These are phyloP conservation scores for Entrophospora sp. DNA, from an alignment of 192 early-diverging fungal genomes.

Conservation along the genomic window DNA sequence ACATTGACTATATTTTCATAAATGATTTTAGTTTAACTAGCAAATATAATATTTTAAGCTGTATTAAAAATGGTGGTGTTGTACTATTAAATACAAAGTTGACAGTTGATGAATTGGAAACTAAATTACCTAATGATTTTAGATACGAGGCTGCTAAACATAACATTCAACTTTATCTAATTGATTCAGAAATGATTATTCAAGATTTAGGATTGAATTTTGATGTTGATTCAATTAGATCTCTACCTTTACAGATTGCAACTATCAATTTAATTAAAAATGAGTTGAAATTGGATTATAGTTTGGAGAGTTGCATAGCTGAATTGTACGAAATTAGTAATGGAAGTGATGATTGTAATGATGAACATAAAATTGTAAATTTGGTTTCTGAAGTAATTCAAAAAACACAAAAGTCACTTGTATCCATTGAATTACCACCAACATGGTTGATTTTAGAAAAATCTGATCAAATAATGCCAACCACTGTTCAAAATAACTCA, in stretches of 20 bases:
- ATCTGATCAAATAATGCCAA: slow-evolving; percentile 25
- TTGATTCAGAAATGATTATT: slow-evolving; percentile 57
- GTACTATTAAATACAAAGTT: slow-evolving; percentile 62
- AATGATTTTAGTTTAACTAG: slow-evolving; percentile 51
- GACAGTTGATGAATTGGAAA: slow-evolving; percentile 59
- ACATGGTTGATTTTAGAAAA: slow-evolving; percentile 39
- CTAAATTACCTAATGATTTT: slow-evolving; percentile 57
- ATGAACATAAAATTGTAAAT: too few relatives aligned
- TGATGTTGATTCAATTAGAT: slow-evolving; percentile 50
- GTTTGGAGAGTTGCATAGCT: slow-evolving; percentile 12
- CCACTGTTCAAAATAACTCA: slow-evolving; percentile 18
- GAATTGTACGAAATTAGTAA: slow-evolving; percentile 23
- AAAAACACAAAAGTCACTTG: slow-evolving; percentile 22
- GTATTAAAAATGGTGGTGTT: slow-evolving; percentile 37
- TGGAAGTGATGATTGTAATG: slow-evolving; percentile 17
- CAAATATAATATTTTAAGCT: slow-evolving; percentile 52
- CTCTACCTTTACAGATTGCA: slow-evolving; percentile 42
- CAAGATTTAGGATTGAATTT: slow-evolving; percentile 43
- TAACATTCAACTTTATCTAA: slow-evolving; percentile 46
- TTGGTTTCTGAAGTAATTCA: slow-evolving; percentile 13
- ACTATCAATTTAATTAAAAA: slow-evolving; percentile 29
- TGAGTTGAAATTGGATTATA: neutral
- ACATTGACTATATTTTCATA: slow-evolving; percentile 53
- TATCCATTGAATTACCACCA: slow-evolving; percentile 29
- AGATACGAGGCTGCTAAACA: slow-evolving; percentile 41